Conservation (phyloP, 202 grass and related monocot species). For the Saccharum hybrid region DNA sequence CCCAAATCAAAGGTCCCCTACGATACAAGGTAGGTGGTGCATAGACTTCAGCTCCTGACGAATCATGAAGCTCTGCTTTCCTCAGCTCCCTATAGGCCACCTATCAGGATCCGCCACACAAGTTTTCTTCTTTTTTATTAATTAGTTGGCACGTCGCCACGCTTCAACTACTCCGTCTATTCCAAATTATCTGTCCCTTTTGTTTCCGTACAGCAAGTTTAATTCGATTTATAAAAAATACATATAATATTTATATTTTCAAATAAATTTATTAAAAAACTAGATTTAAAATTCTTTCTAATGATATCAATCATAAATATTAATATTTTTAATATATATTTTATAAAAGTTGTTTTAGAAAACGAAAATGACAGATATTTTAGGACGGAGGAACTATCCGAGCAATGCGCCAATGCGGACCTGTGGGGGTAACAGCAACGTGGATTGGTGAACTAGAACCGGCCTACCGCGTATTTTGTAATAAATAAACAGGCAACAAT, state of each 20-base stretch:
- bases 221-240: too few species aligned
- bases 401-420: neutral
- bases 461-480: neutral
- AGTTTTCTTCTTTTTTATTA: neutral
- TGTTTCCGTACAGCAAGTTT: too few species aligned
- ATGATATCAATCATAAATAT: too few species aligned
- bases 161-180: neutral
- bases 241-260: too few species aligned
- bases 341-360: too few species aligned
- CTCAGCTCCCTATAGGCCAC: neutral
- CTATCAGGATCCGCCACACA: neutral
- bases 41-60: neutral
- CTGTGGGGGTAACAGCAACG: neutral
- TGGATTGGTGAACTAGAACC: neutral
- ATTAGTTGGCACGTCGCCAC: neutral
- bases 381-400: neutral
- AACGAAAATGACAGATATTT: too few species aligned
- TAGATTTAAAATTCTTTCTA: too few species aligned
- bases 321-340: too few species aligned
- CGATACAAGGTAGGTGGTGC: neutral
- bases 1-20: too few species aligned
- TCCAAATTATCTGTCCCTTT: too few species aligned
- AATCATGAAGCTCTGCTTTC: neutral
- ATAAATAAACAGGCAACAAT: neutral
- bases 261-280: too few species aligned